Base-by-base conservation (phyloP, 805 yeast species). In the Dipodascus geniculatus region DNA sequence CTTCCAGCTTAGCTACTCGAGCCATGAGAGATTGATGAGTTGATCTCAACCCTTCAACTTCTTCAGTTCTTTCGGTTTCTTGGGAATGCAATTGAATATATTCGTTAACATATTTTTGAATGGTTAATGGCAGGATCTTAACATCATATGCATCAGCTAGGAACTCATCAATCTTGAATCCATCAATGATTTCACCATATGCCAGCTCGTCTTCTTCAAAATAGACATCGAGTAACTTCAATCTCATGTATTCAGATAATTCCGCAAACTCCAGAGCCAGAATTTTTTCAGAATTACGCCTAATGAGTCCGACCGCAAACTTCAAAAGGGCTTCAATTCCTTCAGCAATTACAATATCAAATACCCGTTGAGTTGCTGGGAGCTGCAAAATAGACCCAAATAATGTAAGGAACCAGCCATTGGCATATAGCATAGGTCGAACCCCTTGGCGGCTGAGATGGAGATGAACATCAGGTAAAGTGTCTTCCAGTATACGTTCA, bases 401-500 rank as follows among this genome's bases (percentile, higher is more conserved):
- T 59, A 93, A 77, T 0, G 98, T 93, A 61, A 93, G 75, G 63
- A 93, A 91, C 99, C 99, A 93, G 68, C 93, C 98, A 1, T 95
- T 82, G 0, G 97, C 98, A 72, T 88, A 93, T 97, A 91, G 90
- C 22, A 95, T 84, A 1, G 96, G 85, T 56, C 83, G 78, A 22
- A 93, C 81, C 3, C 97, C 97, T 67, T 91, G 95, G 57, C 89
- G 81, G 23, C 77, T 74, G 60, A 93, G 72, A 71, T 93, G 98
- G 50, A 78, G 77, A 65, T 80, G 80, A 49, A 93, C 73, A 3
- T 73, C 72, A 0, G 98, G 98, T 20, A 82, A 71, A 49, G 74
- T 68, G 58, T 82, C 91, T 65, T 90, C 97, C 42, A 93, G 63
- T 51, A 91, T 68, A 53, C 97, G 76, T 65, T 93, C 98, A 69